Base-by-base conservation (phyloP, 164 flowering plant genomes). In the Houttuynia cordata region DNA sequence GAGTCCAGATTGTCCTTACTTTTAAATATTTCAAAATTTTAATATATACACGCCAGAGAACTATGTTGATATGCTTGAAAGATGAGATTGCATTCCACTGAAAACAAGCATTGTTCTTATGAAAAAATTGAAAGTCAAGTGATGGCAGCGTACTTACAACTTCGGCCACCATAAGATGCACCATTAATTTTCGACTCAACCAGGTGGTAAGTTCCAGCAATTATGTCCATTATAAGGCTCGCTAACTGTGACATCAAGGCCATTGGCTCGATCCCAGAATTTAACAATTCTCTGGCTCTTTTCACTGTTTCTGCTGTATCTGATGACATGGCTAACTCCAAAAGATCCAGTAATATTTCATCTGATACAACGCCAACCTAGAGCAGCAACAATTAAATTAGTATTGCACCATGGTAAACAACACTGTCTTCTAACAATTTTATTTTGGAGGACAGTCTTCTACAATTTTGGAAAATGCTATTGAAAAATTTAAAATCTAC, bases 341-440 rank as follows among this genome's bases (percentile, higher is more conserved):
- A 70, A 55, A 94, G 96, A 67, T 91, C 95, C 62, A 91, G 77
- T 60, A 94, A 62, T 63, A 82, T 91, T 59, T 94, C 99, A 73
- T 91, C 97, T 8, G 99, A 79, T 68, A 91, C 96, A 74, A 88
- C 89, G 14, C 99, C 99, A 24, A 88, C 80, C 99, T 94, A 55
- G 40, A 18, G 3, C 18, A 57, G n/a, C 15, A 22, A 30, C 37
- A 30, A 30, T 30, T 30, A 30, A 30, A 30, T 30, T 30, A 30
- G 6, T 2, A 30, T 30, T 6, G 6, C 37, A 30, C 37, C 37
- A 30, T 30, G 57, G 13, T 1, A 17, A 19, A 22, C 1, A 63
- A 39, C 7, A 14, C 19, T 18, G 18, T 30, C 37, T 30, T 30
- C 37, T 30, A 30, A 30, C 37, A 30, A 4, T 52, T 19, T 18